These are phyloP conservation scores for Phytopythium delawarense DNA, from an alignment of 352 stramenopile species.

Conservation along the genomic window DNA sequence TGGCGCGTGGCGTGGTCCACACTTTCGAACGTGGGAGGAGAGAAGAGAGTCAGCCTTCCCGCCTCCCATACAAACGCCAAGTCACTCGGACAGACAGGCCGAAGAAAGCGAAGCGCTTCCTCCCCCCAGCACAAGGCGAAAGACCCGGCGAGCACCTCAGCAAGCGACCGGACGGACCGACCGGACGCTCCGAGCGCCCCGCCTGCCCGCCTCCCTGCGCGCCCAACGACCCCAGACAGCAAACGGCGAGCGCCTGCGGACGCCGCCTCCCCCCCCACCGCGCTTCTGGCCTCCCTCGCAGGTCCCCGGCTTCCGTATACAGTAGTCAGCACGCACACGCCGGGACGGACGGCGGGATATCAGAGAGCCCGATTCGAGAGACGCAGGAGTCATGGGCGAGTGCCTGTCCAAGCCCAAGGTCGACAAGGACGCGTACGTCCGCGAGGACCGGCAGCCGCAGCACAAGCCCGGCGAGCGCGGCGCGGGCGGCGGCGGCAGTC, in stretches of 20 bases:
- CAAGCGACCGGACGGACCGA: background rate
- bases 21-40: slow-evolving; percentile 1
- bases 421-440: slow-evolving; percentile 1
- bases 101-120: background rate
- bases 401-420: slow-evolving; percentile 5
- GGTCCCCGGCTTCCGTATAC: background rate
- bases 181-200: too few species aligned
- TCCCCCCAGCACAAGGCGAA: background rate
- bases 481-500: background rate
- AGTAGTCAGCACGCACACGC: background rate
- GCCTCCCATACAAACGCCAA: background rate
- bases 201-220: too few species aligned
- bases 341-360: background rate
- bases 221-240: background rate
- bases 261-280: background rate
- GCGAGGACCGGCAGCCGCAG: background rate
- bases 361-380: background rate
- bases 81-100: background rate
- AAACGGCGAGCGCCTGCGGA: background rate
- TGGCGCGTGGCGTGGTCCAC: background rate
- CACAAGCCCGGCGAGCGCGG: background rate
- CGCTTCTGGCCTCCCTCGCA: background rate
- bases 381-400: slow-evolving; percentile 2
- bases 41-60: slow-evolving; percentile 2
- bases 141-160: background rate